Percentiles rank a stretch among this genome's conserved stretches.
Evolutionary conservation across 2,329 filamentous ascomycete genomes (phyloP).

Genomic region (Paecilomyces sp.): DNA sequence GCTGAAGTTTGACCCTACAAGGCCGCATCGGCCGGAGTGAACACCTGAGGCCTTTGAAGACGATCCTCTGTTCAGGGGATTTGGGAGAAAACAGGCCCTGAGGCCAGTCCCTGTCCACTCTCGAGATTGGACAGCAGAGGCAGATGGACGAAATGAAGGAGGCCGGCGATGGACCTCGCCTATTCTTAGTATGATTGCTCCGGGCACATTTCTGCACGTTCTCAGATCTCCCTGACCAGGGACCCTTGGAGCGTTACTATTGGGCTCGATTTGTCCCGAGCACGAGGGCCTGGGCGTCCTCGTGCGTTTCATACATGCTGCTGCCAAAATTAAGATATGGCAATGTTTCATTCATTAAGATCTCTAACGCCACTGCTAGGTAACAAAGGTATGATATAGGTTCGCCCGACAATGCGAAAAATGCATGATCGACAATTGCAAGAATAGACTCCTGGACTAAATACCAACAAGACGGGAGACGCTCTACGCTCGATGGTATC

Average conservation of each 20-base stretch:
- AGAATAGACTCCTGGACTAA: neutral
- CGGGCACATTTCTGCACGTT: neutral
- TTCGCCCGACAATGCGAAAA: neutral
- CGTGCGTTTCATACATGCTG: neutral
- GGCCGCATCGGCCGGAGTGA: neutral
- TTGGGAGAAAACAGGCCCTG: neutral
- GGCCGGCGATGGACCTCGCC: neutral
- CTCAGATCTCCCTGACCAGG: neutral
- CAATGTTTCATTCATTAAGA: neutral
- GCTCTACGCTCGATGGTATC: neutral
- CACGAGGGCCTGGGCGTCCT: neutral
- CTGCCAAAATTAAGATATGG: neutral
- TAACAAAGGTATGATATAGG: neutral
- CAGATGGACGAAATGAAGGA: neutral
- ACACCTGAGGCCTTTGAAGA: neutral
- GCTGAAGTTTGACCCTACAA: neutral
- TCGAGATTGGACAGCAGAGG: neutral
- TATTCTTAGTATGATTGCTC: neutral
- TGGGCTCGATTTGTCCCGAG: neutral
- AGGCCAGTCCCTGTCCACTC: neutral
- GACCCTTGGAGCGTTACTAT: neutral
- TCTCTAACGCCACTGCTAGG: neutral
- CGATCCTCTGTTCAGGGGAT: neutral
- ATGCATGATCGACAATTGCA: neutral
- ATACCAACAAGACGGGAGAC: neutral